A percentile compares a stretch with the other conserved stretches of the same genome.
phyloP scores from a whole-genome alignment of 352 stramenopile genomes.

The Phytophthora podocarpi region DNA sequence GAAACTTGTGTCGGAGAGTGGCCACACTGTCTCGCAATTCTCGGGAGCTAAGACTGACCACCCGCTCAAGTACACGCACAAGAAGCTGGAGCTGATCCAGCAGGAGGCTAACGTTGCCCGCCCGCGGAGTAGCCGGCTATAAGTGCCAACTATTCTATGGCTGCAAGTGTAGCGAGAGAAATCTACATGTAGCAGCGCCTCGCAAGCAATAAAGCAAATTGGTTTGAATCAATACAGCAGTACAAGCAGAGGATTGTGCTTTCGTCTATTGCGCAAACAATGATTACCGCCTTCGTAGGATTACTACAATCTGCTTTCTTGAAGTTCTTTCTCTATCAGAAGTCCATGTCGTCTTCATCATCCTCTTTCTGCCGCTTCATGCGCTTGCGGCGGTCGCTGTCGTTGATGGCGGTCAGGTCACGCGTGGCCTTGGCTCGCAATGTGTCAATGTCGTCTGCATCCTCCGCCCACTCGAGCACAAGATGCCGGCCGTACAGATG shows the following conservation, averaged over 20 bases:
- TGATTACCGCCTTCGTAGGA: slow-evolving; percentile 1
- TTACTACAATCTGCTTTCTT: not conserved
- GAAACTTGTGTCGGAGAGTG: slow-evolving; percentile 90
- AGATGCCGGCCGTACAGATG: slow-evolving; percentile 99
- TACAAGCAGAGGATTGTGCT: slow-evolving; percentile 5
- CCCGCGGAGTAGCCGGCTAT: slow-evolving; percentile 74
- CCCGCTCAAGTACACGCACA: slow-evolving; percentile 79
- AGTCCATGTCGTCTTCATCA: slow-evolving; percentile 52
- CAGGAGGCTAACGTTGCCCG: slow-evolving; percentile 62
- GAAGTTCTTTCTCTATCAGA: slow-evolving; percentile 26
- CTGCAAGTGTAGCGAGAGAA: slow-evolving; percentile 5
- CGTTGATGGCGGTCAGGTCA: slow-evolving; percentile 73
- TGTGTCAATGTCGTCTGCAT: slow-evolving; percentile 86
- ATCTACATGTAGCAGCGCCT: slow-evolving; percentile 1
- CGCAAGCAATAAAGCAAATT: slow-evolving; percentile 22
- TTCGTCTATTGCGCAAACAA: not conserved
- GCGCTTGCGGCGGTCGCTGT: slow-evolving; percentile 71
- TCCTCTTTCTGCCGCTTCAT: slow-evolving; percentile 57
- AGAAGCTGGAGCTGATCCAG: slow-evolving; percentile 74
- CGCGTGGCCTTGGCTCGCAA: slow-evolving; percentile 82
- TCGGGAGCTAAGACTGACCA: slow-evolving; percentile 36
- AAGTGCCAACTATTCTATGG: slow-evolving; percentile 27
- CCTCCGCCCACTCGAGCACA: slow-evolving; percentile 97
- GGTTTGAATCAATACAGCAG: slow-evolving; percentile 5
- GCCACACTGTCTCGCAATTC: slow-evolving; percentile 85